Conservation (phyloP, 208 protist species). For the Acanthamoeba culbertsoni region DNA sequence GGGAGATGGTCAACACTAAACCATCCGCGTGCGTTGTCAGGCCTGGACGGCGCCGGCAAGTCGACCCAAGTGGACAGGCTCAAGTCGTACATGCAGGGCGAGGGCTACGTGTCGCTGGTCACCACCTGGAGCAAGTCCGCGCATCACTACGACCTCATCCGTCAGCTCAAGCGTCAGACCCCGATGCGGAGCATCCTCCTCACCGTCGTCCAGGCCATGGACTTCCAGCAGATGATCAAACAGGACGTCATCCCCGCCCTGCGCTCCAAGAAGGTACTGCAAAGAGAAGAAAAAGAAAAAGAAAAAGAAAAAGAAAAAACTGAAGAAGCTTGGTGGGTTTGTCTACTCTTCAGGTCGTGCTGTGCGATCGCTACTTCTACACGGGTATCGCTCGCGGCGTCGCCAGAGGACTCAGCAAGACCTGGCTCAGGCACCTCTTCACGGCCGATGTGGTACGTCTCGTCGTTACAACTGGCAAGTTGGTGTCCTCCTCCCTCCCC, state of each 20-base stretch:
- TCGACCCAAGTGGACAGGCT: conserved; percentile 52
- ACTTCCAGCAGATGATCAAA: conserved; percentile 61
- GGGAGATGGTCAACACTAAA: too few species aligned
- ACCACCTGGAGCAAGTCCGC: conserved; percentile 57
- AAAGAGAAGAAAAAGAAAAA: too few species aligned
- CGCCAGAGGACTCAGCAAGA: conserved; percentile 39
- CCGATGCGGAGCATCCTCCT: conserved; percentile 49
- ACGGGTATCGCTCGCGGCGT: conserved; percentile 52
- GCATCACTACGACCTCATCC: conserved; percentile 44
- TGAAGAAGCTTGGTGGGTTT: too few species aligned
- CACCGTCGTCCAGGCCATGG: conserved; percentile 56
- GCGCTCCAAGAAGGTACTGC: not conserved
- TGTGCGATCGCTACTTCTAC: conserved; percentile 63
- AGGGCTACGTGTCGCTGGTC: conserved; percentile 46
- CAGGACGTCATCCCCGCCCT: conserved; percentile 46
- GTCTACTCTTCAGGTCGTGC: conserved; percentile 26
- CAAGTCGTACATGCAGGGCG: conserved; percentile 48
- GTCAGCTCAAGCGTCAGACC: conserved; percentile 32
- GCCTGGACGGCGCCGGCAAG: conserved; percentile 59
- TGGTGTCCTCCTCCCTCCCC: not conserved
- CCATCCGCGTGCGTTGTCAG: not conserved
- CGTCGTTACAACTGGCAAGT: too few species aligned
- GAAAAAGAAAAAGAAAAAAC: too few species aligned
- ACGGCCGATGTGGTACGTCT: not conserved
- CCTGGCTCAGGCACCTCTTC: conserved; percentile 54